These are phyloP conservation scores for Colletotrichum higginsianum DNA, from an alignment of 2,329 filamentous ascomycete genomes.

Conservation along the genomic window DNA sequence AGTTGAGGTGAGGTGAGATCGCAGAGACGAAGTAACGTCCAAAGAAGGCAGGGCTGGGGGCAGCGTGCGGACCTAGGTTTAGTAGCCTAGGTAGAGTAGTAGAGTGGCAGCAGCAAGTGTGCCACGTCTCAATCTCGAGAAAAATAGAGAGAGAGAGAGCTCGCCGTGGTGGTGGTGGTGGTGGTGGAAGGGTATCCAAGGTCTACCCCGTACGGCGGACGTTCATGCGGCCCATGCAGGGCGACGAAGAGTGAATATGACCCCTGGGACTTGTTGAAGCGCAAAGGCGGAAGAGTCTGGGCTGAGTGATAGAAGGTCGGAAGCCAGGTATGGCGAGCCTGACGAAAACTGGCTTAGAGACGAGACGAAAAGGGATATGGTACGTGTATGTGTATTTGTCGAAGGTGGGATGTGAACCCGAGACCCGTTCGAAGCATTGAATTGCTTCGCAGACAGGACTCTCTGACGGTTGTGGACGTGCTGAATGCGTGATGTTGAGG, in stretches of 20 bases:
- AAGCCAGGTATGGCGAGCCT: conserved; percentile 7
- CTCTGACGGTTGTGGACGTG: conserved; percentile 35
- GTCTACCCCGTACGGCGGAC: conserved; percentile 37
- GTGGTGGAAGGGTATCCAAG: conserved; percentile 20
- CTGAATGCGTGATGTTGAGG: conserved; percentile 27
- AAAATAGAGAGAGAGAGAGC: conserved; percentile 11
- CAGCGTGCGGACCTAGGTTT: conserved; percentile 13
- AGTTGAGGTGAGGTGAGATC: conserved; percentile 18
- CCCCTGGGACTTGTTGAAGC: conserved; percentile 21
- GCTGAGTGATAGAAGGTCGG: background rate
- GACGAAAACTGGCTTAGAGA: conserved; percentile 28
- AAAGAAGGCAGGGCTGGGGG: conserved; percentile 14
- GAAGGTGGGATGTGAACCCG: conserved; percentile 38
- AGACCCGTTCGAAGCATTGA: conserved; percentile 32
- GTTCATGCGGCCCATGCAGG: conserved; percentile 41
- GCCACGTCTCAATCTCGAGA: conserved; percentile 8
- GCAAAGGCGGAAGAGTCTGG: conserved; percentile 21
- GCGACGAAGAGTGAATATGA: conserved; percentile 26
- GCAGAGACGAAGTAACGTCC: background rate
- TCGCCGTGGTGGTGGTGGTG: background rate
- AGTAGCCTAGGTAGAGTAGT: background rate
- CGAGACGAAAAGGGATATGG: conserved; percentile 7
- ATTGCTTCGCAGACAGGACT: conserved; percentile 16
- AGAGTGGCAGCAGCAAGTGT: background rate
- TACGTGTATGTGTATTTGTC: conserved; percentile 32